Percentiles rank a stretch among this genome's conserved stretches.
phyloP scores from a whole-genome alignment of 2,329 filamentous ascomycete genomes.

The Pseudogymnoascus sp. region DNA sequence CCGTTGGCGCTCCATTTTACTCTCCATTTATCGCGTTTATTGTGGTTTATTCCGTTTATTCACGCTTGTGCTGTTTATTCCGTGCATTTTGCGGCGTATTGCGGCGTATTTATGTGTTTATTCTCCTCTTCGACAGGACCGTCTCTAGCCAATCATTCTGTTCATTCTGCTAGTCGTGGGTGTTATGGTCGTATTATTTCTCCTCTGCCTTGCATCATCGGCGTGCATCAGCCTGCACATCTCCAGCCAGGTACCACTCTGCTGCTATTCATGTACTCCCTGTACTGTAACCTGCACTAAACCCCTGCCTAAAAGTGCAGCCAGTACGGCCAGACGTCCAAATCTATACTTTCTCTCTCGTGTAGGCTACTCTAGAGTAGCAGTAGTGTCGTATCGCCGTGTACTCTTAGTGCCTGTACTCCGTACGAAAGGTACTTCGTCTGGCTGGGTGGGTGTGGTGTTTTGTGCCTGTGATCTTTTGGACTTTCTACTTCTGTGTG shows the following conservation, averaged over 20 bases:
- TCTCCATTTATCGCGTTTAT: neutral
- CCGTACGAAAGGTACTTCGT: neutral
- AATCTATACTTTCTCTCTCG: neutral
- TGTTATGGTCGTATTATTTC: neutral
- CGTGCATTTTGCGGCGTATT: neutral
- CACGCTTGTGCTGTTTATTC: neutral
- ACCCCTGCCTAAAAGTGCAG: neutral
- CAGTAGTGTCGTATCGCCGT: neutral
- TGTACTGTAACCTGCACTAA: neutral
- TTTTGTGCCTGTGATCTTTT: constrained; percentile 5
- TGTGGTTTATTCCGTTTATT: neutral
- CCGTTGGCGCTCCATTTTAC: neutral
- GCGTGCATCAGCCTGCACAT: neutral
- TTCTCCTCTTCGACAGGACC: neutral
- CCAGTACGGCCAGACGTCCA: neutral
- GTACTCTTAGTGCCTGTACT: neutral
- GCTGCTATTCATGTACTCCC: neutral
- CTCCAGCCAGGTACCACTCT: neutral
- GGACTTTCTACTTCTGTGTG: neutral
- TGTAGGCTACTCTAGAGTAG: neutral
- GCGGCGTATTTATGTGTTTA: neutral
- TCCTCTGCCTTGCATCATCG: neutral
- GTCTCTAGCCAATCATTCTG: neutral
- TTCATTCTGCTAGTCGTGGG: neutral
- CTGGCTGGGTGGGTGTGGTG: neutral